Evolutionary conservation across 148 eudicot species (phyloP), one percentile per base, ranked within the genome.

Genomic region (Rhododendron molle): DNA sequence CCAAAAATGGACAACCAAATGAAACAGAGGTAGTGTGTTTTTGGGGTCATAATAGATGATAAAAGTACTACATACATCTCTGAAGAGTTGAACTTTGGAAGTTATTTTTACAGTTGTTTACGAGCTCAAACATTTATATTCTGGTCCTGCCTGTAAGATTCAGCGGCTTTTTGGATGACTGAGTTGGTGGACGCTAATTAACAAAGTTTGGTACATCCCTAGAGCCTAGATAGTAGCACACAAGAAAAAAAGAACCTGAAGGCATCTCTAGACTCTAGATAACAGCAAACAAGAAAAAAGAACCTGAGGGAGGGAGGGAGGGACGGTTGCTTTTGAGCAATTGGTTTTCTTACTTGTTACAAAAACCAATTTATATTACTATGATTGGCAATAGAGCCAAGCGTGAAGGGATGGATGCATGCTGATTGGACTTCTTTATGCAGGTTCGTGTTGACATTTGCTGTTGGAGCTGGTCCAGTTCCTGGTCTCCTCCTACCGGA

Each of bases 391-490:
- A 36, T 26, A 78, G 18, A 32, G 54, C 20, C 28, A n/a, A n/a
- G 72, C 7, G 14, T 77, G 16, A 40, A 71, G 52, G 86, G 58
- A 49, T 18, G 43, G 80, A 15, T 72, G 80, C 26, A 52, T 65
- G 36, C 79, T 21, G 58, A 69, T 85, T 36, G 72, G 77, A 54
- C 83, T 60, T 83, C 80, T 23, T 40, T 85, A 83, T 91, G 91
- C 93, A 96, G 99, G 90, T 96, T 93, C 88, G 99, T 96, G 80
- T 85, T 96, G 2, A 90, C 95, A 87, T 96, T 96, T 90, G 95
- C 99, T 56, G 84, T 89, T 40, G 99, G 99, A 83, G 99, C 99
- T 76, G 99, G 99, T 87, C 99, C 99, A 74, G 98, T 96, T 84
- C 99, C 99, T 12, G 92, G 93, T 71, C 94, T 96, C 84, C 94